Evolutionary conservation across 2,329 filamentous ascomycete species (phyloP), one percentile per base, ranked within the genome.

Genomic region (Metarhizium guizhouense): DNA sequence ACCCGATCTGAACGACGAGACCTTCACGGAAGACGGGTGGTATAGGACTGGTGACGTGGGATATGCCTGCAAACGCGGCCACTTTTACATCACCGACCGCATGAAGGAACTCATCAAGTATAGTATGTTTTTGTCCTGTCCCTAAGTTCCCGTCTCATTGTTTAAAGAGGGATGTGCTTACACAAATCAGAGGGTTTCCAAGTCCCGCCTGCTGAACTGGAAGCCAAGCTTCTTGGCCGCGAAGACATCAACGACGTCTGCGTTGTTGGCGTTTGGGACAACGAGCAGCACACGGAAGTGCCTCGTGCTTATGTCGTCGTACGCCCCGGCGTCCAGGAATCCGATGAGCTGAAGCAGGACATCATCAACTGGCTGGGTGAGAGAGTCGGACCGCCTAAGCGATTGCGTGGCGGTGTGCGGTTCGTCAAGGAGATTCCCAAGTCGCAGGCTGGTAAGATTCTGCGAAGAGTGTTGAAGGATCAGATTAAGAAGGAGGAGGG

Each of bases 41-140:
- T 96, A 95, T 78, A 92, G 86, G 70, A 96, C 92, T 0, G 92
- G 92, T 2, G 92, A 96, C 64, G 84, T 96, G 30, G 88, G 90
- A 4, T 85, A 88, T 60, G 82, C 88, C 64, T 89, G 95, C 65
- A 74, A 79, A 49, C 78, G 88, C 52, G 88, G 88, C 34, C 89
- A 95, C 66, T 89, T 95, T 64, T 96, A 85, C 74, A 93, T 96
- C 67, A 95, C 92, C 1, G 92, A 96, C 67, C 86, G 91, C 36
- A 83, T 84, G 65, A 90, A 91, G 75, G 86, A 82, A 62, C 85
- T 78, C 54, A 76, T 78, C 64, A 77, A 77, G 61, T 77, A 75
- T 61, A 76, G 78, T 81, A 66, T 65, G 77, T 62, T 18, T 11
- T 38, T 3, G 0, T 40, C 29, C 18, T 6, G 11, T 14, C 6